phyloP scores from a whole-genome alignment of 2,329 filamentous ascomycete genomes.

The Clonostachys sp. region DNA sequence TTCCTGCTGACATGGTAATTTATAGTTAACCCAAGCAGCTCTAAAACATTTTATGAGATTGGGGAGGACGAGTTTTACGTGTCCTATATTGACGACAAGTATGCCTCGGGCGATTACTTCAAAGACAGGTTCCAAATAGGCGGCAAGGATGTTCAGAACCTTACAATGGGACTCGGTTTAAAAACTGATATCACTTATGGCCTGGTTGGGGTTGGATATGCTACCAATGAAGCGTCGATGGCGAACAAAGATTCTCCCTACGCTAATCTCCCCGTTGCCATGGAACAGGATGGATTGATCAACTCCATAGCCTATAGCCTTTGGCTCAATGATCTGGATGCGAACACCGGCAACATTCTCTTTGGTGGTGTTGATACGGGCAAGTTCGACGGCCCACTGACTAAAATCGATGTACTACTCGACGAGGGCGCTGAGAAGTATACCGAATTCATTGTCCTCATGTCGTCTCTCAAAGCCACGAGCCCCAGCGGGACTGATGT shows the following conservation, averaged over 20 bases:
- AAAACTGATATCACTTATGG: conserved; percentile 52
- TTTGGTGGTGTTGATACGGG: conserved; percentile 78
- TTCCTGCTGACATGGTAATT: too few species aligned
- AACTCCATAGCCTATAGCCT: conserved; percentile 66
- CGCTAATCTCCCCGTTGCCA: conserved; percentile 58
- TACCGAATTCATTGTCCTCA: conserved; percentile 40
- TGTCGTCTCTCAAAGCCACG: conserved; percentile 41
- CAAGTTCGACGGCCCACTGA: conserved; percentile 64
- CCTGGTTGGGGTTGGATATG: conserved; percentile 57
- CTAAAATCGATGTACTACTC: conserved; percentile 50
- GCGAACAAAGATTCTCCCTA: conserved; percentile 28
- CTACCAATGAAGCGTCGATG: conserved; percentile 42
- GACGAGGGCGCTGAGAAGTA: conserved; percentile 34
- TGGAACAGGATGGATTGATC: conserved; percentile 60
- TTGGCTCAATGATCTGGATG: conserved; percentile 56
- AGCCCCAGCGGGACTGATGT: conserved; percentile 45
- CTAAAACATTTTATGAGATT: conserved; percentile 38
- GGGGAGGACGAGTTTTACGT: conserved; percentile 47
- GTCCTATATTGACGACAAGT: conserved; percentile 56
- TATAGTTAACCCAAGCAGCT: conserved; percentile 38
- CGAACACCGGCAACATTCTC: conserved; percentile 65
- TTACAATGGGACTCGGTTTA: conserved; percentile 55
- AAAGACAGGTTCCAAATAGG: conserved; percentile 52
- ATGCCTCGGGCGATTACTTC: conserved; percentile 53
- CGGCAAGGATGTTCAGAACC: conserved; percentile 41